Conservation (phyloP, 805 yeast species). For the Wickerhamomyces chambardii region DNA sequence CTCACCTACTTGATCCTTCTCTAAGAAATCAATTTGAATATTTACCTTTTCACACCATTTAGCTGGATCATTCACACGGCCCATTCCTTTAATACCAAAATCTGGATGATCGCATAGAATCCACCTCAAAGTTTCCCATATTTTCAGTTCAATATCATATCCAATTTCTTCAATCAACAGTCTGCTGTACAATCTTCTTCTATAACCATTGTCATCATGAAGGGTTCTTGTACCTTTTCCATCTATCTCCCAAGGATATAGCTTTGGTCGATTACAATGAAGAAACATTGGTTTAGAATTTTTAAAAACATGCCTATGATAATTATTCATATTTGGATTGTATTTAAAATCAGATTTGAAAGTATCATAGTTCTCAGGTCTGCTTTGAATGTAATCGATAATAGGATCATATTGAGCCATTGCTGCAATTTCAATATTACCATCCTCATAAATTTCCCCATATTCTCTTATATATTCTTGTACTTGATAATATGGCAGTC, state of each 20-base stretch:
- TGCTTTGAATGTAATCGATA: slow-evolving; percentile 11
- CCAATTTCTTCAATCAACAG: slow-evolving; percentile 2
- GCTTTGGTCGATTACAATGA: slow-evolving; percentile 10
- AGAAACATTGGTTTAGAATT: slow-evolving; percentile 7
- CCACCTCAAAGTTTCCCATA: too few species aligned
- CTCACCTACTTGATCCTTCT: too few species aligned
- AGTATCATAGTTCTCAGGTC: too few species aligned
- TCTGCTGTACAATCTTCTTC: slow-evolving; percentile 7
- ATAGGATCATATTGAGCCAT: slow-evolving; percentile 28
- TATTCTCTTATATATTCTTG: slow-evolving; percentile 11
- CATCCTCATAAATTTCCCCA: slow-evolving; percentile 10
- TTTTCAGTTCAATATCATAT: too few species aligned
- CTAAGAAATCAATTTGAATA: too few species aligned
- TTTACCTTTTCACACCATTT: too few species aligned
- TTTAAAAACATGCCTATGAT: slow-evolving; percentile 9
- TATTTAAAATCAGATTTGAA: slow-evolving; percentile 4
- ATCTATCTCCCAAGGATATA: slow-evolving; percentile 5
- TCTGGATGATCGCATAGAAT: too few species aligned
- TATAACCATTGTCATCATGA: slow-evolving; percentile 2
- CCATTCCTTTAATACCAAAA: too few species aligned
- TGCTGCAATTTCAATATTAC: slow-evolving; percentile 15
- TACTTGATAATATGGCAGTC: slow-evolving; percentile 35
- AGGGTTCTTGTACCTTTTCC: slow-evolving; percentile 1
- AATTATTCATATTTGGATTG: slow-evolving; percentile 4
- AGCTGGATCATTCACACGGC: too few species aligned